Conservation (phyloP, 2,329 filamentous ascomycete genomes). For the Penicillium brasilianum region DNA sequence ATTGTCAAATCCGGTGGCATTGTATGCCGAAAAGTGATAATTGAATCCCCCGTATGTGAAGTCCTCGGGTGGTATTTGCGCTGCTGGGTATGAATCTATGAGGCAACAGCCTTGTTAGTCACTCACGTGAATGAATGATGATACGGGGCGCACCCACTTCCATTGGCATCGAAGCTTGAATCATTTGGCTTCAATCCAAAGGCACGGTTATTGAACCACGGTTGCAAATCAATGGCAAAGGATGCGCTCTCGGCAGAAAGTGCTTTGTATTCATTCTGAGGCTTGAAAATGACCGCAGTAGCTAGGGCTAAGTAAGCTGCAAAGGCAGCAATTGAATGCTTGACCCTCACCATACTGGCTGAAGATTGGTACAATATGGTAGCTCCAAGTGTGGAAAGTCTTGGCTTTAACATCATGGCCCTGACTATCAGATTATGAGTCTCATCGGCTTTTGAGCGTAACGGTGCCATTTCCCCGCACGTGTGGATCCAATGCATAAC, state of each 20-base stretch:
- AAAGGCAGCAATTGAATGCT: neutral
- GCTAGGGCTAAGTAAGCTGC: constrained; percentile 5
- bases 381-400: neutral
- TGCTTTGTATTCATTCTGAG: constrained; percentile 24
- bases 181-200: constrained; percentile 44
- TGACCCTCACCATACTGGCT: constrained; percentile 1
- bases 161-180: constrained; percentile 42
- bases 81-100: constrained; percentile 44
- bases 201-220: constrained; percentile 42
- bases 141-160: constrained; percentile 24
- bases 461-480: constrained; percentile 20
- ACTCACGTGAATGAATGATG: neutral
- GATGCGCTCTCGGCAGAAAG: constrained; percentile 17
- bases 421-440: neutral
- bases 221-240: constrained; percentile 20
- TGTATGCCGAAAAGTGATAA: constrained; percentile 46
- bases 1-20: constrained; percentile 45
- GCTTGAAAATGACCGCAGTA: constrained; percentile 25
- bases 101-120: neutral
- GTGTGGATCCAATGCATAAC: neutral
- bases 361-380: neutral
- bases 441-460: neutral
- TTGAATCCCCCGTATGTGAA: constrained; percentile 46
- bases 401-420: neutral
- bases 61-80: constrained; percentile 40